These are phyloP conservation scores for Neurospora crassa DNA, from an alignment of 2,329 filamentous ascomycete species.

Conservation along the genomic window DNA sequence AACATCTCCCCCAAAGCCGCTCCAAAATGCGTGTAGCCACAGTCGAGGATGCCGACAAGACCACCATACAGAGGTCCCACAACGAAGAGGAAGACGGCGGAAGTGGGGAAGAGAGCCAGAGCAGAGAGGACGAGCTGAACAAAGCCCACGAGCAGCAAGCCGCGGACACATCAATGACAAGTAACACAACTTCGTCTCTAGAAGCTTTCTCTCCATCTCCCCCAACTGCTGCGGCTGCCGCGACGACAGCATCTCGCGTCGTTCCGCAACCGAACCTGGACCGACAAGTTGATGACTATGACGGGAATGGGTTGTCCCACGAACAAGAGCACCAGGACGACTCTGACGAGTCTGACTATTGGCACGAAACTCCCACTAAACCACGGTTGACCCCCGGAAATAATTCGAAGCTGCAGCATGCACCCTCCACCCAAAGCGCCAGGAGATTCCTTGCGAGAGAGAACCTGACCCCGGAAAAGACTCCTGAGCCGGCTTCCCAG, in stretches of 20 bases:
- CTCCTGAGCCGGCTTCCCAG: conserved; percentile 36
- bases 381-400: not conserved
- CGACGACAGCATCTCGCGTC: conserved; percentile 42
- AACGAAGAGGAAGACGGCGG: conserved; percentile 3
- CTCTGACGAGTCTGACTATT: conserved; percentile 8
- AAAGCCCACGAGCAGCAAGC: conserved; percentile 6
- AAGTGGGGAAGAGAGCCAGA: not conserved
- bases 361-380: not conserved
- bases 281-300: conserved; percentile 8
- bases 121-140: not conserved
- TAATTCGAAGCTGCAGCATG: not conserved
- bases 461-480: conserved; percentile 12
- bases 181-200: conserved; percentile 39
- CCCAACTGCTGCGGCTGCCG: conserved; percentile 37
- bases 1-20: not conserved
- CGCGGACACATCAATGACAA: conserved; percentile 6
- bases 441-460: conserved; percentile 23
- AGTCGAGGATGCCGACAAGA: conserved; percentile 9
- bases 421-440: not conserved
- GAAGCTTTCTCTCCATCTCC: conserved; percentile 49
- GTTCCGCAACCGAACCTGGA: conserved; percentile 33
- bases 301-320: not conserved
- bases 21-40: not conserved
- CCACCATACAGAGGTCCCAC: conserved; percentile 1
- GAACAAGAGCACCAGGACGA: conserved; percentile 17